These are phyloP conservation scores for Gossypium schwendimanii DNA, from an alignment of 441 rosid species.

Conservation along the genomic window DNA sequence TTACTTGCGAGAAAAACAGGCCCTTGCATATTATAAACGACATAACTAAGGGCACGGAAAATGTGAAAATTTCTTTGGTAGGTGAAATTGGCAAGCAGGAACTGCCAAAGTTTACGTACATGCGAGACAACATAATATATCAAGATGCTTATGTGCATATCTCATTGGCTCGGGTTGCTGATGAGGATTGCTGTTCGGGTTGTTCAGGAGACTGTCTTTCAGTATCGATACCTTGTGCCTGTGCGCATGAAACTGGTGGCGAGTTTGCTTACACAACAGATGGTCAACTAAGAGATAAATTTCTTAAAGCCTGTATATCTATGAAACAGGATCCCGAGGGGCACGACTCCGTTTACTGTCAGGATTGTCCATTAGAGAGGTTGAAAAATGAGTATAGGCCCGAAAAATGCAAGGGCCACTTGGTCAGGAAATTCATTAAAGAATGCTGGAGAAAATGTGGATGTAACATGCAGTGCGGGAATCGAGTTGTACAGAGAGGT, in stretches of 20 bases:
- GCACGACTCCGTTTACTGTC: constrained; percentile 47
- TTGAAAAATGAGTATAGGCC: constrained; percentile 30
- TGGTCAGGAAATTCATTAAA: constrained; percentile 72
- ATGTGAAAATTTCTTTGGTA: constrained; percentile 50
- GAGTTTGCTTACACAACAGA: constrained; percentile 67
- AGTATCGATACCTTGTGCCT: constrained; percentile 50
- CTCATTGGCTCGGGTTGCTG: constrained; percentile 67
- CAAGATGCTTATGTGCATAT: constrained; percentile 60
- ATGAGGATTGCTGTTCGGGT: constrained; percentile 62
- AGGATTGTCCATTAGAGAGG: constrained; percentile 73
- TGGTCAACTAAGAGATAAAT: constrained; percentile 56
- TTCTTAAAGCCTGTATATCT: constrained; percentile 44
- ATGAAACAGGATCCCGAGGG: constrained; percentile 34
- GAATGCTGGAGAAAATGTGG: constrained; percentile 96
- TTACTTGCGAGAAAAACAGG: constrained; percentile 23
- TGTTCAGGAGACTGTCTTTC: constrained; percentile 78
- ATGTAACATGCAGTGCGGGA: constrained; percentile 68
- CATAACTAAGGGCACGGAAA: constrained; percentile 61
- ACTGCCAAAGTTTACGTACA: constrained; percentile 58
- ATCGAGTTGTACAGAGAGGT: constrained; percentile 81
- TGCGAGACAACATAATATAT: constrained; percentile 47
- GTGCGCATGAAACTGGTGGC: constrained; percentile 81
- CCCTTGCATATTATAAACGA: constrained; percentile 22
- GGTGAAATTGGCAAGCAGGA: constrained; percentile 41
- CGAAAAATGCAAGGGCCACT: constrained; percentile 70